Evolutionary conservation across 2,329 filamentous ascomycete species (phyloP), one percentile per base, ranked within the genome.

Genomic region (Ceratocystis diversiconidia): DNA sequence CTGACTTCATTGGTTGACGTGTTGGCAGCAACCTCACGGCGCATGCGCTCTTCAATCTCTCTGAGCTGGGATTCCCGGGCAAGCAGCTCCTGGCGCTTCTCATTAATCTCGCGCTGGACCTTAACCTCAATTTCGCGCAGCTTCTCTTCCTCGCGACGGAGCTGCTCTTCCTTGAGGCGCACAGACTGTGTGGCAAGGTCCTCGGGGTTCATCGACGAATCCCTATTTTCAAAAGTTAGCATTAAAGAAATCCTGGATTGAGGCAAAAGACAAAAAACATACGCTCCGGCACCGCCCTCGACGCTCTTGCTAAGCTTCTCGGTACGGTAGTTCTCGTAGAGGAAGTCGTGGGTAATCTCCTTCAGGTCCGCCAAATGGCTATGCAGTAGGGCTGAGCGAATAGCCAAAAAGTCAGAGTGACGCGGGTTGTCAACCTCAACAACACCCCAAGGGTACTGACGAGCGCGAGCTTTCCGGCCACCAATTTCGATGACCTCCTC

Each of bases 251-350:
- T 61, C 71, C 79, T 73, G 78, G 74, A 64, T 68, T 61, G 62
- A 28, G 22, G 4, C n/a, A 32, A 41, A 65, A 48, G 44, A 68
- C 25, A 52, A 25, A 66, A 68, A 68, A 90, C 91, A 72, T 89
- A 96, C 91, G 85, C 85, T 84, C 85, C 84, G 78, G 85, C 83
- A 78, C 89, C 89, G 76, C 90, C 90, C 75, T 96, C 92, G 72
- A 99, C 94, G 76, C 91, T 96, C 90, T 97, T 99, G 82, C 90
- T 95, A 73, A 99, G 89, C 82, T 97, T 97, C 89, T 99, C 94
- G 74, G 94, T 99, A 90, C 94, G 91, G 84, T 99, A 99, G 80
- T 99, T 99, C 77, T 99, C 94, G 80, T 99, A 99, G 70, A 99
- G 81, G 87, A 99, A 99, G 78, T 99, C 94, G 78, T 99, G 94